Evolutionary conservation across 1,139 yeast genomes (phyloP).

Genomic region (Suhomyces choctaworum): DNA sequence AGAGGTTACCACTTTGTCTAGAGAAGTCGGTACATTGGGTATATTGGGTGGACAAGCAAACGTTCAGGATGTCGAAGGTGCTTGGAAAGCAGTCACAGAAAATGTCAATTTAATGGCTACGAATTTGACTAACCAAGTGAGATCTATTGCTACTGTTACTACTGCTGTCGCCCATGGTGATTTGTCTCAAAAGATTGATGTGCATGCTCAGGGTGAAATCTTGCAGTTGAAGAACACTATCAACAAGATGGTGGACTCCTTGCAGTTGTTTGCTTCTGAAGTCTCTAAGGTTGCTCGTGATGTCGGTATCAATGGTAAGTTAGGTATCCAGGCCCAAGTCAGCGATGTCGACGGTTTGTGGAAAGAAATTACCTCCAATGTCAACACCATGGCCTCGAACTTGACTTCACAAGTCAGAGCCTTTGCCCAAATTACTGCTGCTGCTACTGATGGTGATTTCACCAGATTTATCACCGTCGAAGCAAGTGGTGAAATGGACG

Average conservation of each 20-base stretch:
- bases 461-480: constrained; percentile 88
- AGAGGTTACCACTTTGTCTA: constrained; percentile 82
- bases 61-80: constrained; percentile 90
- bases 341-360: constrained; percentile 88
- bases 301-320: constrained; percentile 90
- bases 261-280: constrained; percentile 84
- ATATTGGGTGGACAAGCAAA: constrained; percentile 89
- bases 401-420: constrained; percentile 91
- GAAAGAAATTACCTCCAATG: constrained; percentile 92
- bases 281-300: constrained; percentile 89
- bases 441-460: constrained; percentile 92
- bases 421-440: constrained; percentile 89
- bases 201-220: constrained; percentile 86
- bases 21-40: constrained; percentile 90
- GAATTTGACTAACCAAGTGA: constrained; percentile 82
- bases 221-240: constrained; percentile 76
- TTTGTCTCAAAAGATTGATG: constrained; percentile 81
- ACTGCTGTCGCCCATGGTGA: constrained; percentile 94
- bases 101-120: constrained; percentile 90
- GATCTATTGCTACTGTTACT: constrained; percentile 87
- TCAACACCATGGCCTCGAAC: constrained; percentile 89
- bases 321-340: constrained; percentile 90
- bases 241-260: constrained; percentile 88
- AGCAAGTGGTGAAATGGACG: constrained; percentile 93
- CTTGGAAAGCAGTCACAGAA: constrained; percentile 90